A percentile compares a stretch with the other conserved stretches of the same genome.
Evolutionary conservation across 2,329 filamentous ascomycete species (phyloP).

Genomic region (Aspergillus fischeri): DNA sequence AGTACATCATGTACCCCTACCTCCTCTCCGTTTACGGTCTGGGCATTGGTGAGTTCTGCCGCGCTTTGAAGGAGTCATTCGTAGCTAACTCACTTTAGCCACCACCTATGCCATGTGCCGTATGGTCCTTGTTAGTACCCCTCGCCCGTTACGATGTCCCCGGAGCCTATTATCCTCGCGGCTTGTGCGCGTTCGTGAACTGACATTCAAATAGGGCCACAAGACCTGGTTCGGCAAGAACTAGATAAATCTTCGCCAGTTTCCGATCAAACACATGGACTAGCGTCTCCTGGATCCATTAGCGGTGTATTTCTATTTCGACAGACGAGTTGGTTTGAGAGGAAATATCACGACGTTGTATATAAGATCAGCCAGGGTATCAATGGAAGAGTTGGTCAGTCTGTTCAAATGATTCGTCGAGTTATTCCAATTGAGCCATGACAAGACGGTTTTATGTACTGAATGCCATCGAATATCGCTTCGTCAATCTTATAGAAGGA

Average conservation of each 20-base stretch:
- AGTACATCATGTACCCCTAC: slow-evolving; percentile 59
- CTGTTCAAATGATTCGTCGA: slow-evolving; percentile 6
- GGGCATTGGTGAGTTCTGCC: slow-evolving; percentile 43
- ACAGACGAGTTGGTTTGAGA: slow-evolving; percentile 23
- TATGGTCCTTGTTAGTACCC: slow-evolving; percentile 39
- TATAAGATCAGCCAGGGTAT: slow-evolving; percentile 31
- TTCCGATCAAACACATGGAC: slow-evolving; percentile 6
- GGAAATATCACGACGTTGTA: slow-evolving; percentile 33
- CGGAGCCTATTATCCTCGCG: not conserved
- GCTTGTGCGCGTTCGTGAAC: not conserved
- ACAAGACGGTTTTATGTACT: not conserved
- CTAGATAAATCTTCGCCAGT: slow-evolving; percentile 18
- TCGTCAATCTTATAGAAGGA: not conserved
- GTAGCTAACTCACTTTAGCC: slow-evolving; percentile 20
- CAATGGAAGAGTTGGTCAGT: slow-evolving; percentile 27
- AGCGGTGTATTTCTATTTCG: slow-evolving; percentile 35
- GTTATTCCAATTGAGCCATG: not conserved
- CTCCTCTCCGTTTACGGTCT: slow-evolving; percentile 49
- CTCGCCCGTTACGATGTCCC: not conserved
- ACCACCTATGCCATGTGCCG: slow-evolving; percentile 43
- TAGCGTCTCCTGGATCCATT: slow-evolving; percentile 16
- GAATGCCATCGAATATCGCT: not conserved
- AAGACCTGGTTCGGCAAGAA: slow-evolving; percentile 56
- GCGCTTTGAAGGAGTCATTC: slow-evolving; percentile 1
- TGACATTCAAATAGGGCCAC: slow-evolving; percentile 47